Percentiles rank a stretch among this genome's conserved stretches.
Evolutionary conservation across 345 rosid genomes (phyloP).

Genomic region (Rhodamnia rubescens): DNA sequence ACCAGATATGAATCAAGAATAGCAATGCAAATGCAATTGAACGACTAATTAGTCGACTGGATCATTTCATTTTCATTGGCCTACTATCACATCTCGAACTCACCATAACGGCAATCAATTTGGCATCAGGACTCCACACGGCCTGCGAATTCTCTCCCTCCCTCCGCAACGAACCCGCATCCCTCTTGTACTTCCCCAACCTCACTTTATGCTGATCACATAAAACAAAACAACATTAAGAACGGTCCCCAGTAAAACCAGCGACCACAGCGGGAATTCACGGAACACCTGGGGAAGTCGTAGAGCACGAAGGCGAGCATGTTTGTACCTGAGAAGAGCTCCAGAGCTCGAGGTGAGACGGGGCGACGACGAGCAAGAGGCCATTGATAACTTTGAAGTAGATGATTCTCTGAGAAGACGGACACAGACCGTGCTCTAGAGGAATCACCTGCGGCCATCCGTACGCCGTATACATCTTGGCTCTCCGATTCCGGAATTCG

Average conservation of each 20-base stretch:
- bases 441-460: constrained; percentile 99
- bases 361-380: constrained; percentile 63
- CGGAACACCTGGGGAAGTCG: not conserved
- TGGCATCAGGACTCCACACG: constrained; percentile 87
- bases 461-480: constrained; percentile 87
- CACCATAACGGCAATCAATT: constrained; percentile 76
- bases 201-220: constrained; percentile 69
- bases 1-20: not conserved
- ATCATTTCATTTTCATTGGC: not conserved
- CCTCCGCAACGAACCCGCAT: constrained; percentile 52
- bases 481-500: not conserved
- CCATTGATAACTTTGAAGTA: constrained; percentile 60
- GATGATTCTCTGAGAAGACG: constrained; percentile 62
- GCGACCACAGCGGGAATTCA: not conserved
- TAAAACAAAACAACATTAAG: not conserved
- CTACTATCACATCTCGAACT: constrained; percentile 13
- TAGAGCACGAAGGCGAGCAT: not conserved
- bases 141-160: constrained; percentile 87
- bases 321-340: constrained; percentile 11
- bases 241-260: constrained; percentile 1
- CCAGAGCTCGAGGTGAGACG: constrained; percentile 91
- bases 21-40: not conserved
- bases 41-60: not conserved
- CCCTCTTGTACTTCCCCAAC: constrained; percentile 78
- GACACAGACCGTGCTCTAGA: constrained; percentile 47